These are phyloP conservation scores for Magnusiomyces fungicola DNA, from an alignment of 1,139 yeast genomes.

Conservation along the genomic window DNA sequence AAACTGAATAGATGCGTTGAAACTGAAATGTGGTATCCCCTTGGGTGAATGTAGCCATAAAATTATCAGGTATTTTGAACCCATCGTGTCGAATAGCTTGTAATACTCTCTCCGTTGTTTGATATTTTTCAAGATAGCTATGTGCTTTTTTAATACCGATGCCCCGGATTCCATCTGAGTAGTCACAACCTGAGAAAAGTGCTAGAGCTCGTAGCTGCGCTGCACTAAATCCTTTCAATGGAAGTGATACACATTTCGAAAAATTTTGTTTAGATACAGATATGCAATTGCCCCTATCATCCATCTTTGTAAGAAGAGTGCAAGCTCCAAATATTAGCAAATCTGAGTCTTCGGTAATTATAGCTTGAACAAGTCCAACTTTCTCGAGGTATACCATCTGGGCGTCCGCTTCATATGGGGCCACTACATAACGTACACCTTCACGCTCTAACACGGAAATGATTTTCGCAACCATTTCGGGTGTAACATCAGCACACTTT, in stretches of 20 bases:
- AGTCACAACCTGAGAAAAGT: constrained; percentile 91
- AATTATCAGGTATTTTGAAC: constrained; percentile 46
- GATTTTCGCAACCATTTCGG: constrained; percentile 82
- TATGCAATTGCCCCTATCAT: constrained; percentile 64
- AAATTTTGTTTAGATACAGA: constrained; percentile 48
- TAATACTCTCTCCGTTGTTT: constrained; percentile 48
- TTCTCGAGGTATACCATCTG: constrained; percentile 89
- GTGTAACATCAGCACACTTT: constrained; percentile 81
- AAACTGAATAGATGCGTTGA: constrained; percentile 81
- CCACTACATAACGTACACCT: constrained; percentile 69
- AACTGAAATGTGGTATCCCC: constrained; percentile 79
- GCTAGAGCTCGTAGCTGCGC: constrained; percentile 71
- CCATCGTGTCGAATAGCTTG: constrained; percentile 57
- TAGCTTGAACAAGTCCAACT: constrained; percentile 69
- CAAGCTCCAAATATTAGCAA: constrained; percentile 81
- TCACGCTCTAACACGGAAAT: constrained; percentile 60
- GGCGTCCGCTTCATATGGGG: constrained; percentile 98
- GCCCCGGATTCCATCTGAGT: constrained; percentile 77
- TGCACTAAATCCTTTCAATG: constrained; percentile 40
- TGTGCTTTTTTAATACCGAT: constrained; percentile 79
- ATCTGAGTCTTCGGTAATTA: constrained; percentile 92
- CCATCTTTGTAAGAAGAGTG: constrained; percentile 66
- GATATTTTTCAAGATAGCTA: constrained; percentile 46
- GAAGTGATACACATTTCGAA: constrained; percentile 34
- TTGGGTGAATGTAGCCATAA: constrained; percentile 50